Base-by-base conservation (phyloP, 148 eudicot species). In the Amaranthus palmeri region DNA sequence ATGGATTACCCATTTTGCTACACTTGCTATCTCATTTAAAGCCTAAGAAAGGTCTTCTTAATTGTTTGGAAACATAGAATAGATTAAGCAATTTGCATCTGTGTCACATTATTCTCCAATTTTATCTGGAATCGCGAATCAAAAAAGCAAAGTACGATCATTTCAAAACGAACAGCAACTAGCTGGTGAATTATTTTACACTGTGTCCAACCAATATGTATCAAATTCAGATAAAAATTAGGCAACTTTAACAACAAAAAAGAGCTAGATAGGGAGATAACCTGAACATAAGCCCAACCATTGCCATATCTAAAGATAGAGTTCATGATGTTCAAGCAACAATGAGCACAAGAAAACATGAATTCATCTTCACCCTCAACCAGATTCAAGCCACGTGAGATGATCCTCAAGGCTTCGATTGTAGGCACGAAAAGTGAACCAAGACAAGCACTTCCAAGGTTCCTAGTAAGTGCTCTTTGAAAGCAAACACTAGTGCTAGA, bases 221-320 rank as follows among this genome's bases (percentile, higher is more conserved):
- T 12, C 6, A 10, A 40, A 61, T n/a, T 58, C 51, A 51, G 15
- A 57, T 55, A 69, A 44, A 4, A 54, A 68, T 72, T 50, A 69
- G 47, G 72, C 44, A 61, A 67, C 5, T 43, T 55, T 6, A 45
- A 25, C 36, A 57, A 51, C 66, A 65, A 70, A 46, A 4, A 56
- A 14, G 10, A 54, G 43, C 62, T 4, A 40, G 13, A 50, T 43
- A 61, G 53, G 47, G 58, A 15, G 54, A 54, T 5, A 81, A 90
- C 98, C 89, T 93, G 98, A 42, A 93, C 98, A 89, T 87, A 91
- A 8, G 98, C 98, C 97, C 98, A 93, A 48, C 98, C 88, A 74
- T 93, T 93, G 73, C 98, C 98, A 72, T 81, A 80, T 75, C 77
- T 83, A 77, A 93, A 93, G 75, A 93, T 87, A n/a, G 90, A 82